Evolutionary conservation across 495 filamentous ascomycete species (phyloP), one percentile per base, ranked within the genome.

Genomic region (Hyaloscypha hepaticicola): DNA sequence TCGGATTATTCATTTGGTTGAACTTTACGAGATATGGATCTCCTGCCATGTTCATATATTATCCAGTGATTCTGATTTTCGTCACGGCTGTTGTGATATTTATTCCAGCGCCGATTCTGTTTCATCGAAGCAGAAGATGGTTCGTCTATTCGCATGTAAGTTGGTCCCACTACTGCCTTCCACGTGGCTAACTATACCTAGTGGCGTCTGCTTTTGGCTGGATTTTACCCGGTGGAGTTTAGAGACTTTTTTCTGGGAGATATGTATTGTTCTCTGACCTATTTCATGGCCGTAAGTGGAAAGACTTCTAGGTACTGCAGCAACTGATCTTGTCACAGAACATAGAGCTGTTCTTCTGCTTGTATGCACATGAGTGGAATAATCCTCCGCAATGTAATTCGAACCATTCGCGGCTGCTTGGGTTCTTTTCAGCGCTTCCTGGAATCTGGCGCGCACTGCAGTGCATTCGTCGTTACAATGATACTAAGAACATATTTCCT

Each of bases 231-330:
- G 11, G 95, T 99, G 22, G 95, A 97, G 73, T 99, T 98, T 72
- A 86, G 92, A 63, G 95, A 99, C 73, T 98, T 99, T 78, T 99
- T 96, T 75, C 82, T 98, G 0, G 95, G 95, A 19, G 95, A 99
- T 72, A 97, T 98, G 83, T 96, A 91, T 72, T 98, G 95, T 73
- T 98, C 95, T 5, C 83, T 93, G 58, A 95, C 92, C 8, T 98
- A 99, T 75, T 81, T 88, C 29, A 89, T 92, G 72, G 88, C 91
- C 26, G 92, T 96, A 82, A 80, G 91, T 85, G 5, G 19, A 51
- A 25, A 28, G 12, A 0, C 28, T 19, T 45, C 45, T 49, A 2
- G 14, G 16, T 7, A 25, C 24, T 8, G 49, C 19, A 21, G 24
- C 6, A 60, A 21, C 60, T 6, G 63, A 33, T 33, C 25, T 25